Conservation (phyloP, 352 stramenopile species). For the Nothophytophthora sp. region DNA sequence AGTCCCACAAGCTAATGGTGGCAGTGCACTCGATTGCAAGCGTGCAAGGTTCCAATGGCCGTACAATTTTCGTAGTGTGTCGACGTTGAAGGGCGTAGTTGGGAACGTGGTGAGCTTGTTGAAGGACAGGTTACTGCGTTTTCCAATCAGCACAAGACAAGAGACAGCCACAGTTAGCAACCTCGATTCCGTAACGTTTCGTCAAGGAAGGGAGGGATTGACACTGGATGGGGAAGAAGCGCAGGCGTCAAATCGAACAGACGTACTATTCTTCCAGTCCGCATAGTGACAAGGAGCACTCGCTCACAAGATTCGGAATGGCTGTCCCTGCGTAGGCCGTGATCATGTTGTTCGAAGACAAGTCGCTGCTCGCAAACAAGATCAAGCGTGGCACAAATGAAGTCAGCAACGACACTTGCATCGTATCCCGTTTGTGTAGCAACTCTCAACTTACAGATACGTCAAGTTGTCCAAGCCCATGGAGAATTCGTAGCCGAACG, state of each 20-base stretch:
- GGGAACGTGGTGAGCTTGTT: conserved; percentile 33
- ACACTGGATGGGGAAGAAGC: no score
- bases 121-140: conserved; percentile 32
- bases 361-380: conserved; percentile 27
- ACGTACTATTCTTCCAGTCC: conserved; percentile 34
- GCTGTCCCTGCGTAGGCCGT: conserved; percentile 31
- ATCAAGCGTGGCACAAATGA: neutral
- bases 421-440: no score
- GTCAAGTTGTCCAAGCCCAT: conserved; percentile 20
- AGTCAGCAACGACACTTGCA: neutral
- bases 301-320: conserved; percentile 5
- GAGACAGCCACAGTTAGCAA: neutral
- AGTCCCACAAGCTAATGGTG: no score
- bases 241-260: no score
- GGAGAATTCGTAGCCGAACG: conserved; percentile 35
- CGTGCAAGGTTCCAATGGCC: neutral
- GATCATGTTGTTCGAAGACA: conserved; percentile 38
- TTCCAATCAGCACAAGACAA: neutral
- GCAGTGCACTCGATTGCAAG: neutral
- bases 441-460: conserved; percentile 32
- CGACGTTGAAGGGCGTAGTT: conserved; percentile 22
- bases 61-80: conserved; percentile 27
- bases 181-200: no score
- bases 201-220: no score
- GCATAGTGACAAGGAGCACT: conserved; percentile 23